Evolutionary conservation across 495 filamentous ascomycete genomes (phyloP).

Genomic region (Aspergillus haitiensis): DNA sequence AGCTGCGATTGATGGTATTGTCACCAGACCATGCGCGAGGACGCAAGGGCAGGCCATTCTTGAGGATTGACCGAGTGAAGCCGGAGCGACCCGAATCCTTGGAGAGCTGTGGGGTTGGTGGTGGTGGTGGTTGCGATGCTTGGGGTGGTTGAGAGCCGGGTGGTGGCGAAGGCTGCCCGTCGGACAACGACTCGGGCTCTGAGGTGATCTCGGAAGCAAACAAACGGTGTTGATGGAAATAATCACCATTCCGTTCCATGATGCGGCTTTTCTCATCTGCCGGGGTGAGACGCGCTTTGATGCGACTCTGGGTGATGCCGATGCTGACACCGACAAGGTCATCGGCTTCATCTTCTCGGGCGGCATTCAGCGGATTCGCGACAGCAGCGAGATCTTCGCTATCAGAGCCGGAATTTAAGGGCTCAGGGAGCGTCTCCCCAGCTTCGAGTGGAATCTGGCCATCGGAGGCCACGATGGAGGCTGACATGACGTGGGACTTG

Average conservation of each 20-base stretch:
- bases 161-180: slow-evolving; percentile 7
- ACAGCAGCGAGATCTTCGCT: slow-evolving; percentile 33
- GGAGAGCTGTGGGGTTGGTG: not conserved
- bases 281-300: slow-evolving; percentile 70
- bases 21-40: slow-evolving; percentile 47
- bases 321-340: slow-evolving; percentile 79
- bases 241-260: slow-evolving; percentile 57
- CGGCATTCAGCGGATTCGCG: slow-evolving; percentile 21
- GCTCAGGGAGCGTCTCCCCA: not conserved
- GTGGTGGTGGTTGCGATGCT: slow-evolving; percentile 8
- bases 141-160: slow-evolving; percentile 10
- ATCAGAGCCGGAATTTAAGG: slow-evolving; percentile 35
- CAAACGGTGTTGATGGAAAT: slow-evolving; percentile 50
- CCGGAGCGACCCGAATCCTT: slow-evolving; percentile 32
- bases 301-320: slow-evolving; percentile 65
- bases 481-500: not conserved
- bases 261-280: slow-evolving; percentile 72
- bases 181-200: slow-evolving; percentile 34
- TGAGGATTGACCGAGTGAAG: slow-evolving; percentile 45
- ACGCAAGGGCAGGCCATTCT: slow-evolving; percentile 38
- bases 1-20: slow-evolving; percentile 17
- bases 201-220: slow-evolving; percentile 37
- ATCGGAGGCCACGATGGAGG: not conserved
- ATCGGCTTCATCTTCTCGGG: slow-evolving; percentile 48
- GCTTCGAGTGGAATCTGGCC: not conserved